Evolutionary conservation across 768 basidiomycete genomes (phyloP), one percentile per base, ranked within the genome.

Genomic region (Mycena latifolia): DNA sequence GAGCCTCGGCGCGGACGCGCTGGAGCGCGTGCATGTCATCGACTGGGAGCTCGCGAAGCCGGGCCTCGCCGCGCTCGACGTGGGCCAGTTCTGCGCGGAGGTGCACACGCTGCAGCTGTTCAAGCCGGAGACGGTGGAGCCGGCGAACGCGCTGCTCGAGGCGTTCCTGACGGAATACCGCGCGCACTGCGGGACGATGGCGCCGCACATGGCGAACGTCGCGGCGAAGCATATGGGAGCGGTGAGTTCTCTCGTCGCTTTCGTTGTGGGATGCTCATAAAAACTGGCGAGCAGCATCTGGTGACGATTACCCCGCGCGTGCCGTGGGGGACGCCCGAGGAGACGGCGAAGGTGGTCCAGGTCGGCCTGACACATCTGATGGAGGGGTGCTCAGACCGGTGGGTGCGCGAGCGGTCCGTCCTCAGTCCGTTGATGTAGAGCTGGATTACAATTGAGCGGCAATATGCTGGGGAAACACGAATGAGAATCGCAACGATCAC

Each of bases 21-120:
- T 88, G 43, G 77, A 79, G 70, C 79, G 75, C n/a, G 69, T 89
- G 15, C 82, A 78, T 45, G 78, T 91, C 43, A 70, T 91, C 46
- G 91, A 92, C 74, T 92, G 90, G 90, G 90, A 92, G 69, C 48
- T 89, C 17, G 75, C 81, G 39, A 90, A 83, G 76, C 79, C 84
- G 0, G 89, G 90, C 22, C 56, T 88, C 39, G 79, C 83, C 5
- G 88, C 85, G 8, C 67, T 87, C 12, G 90, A 92, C 55, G 73
- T 91, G 20, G 89, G 89, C 1, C 89, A 91, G 68, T 84, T 91
- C 66, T 85, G 82, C 61, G 89, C 88, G 10, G 90, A 91, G 73
- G 72, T 91, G 57, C 78, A 84, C 72, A 78, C 80, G 27, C 72
- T 90, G 27, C 77, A 81, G 55, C 77, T 81, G 52, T 89, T 88